These are phyloP conservation scores for Botrytis fabae DNA, from an alignment of 2,329 filamentous ascomycete genomes.

Conservation along the genomic window DNA sequence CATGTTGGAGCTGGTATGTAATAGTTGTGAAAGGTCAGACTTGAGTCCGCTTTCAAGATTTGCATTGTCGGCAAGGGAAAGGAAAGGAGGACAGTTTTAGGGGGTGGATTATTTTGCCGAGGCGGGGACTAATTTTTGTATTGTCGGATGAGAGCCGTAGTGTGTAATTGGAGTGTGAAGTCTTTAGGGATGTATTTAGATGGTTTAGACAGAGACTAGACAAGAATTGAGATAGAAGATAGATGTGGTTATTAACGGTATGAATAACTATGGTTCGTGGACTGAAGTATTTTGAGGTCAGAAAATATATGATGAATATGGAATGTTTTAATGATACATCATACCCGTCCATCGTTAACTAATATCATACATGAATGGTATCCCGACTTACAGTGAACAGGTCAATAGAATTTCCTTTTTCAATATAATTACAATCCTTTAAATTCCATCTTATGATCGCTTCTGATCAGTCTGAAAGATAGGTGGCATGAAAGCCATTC, in stretches of 20 bases:
- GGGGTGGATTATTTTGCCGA: not conserved
- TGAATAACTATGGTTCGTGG: not conserved
- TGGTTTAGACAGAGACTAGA: not conserved
- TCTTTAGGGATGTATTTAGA: not conserved
- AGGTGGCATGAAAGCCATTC: conserved; percentile 43
- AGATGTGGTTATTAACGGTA: not conserved
- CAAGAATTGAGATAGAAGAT: not conserved
- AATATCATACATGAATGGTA: conserved; percentile 10
- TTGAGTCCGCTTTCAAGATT: not conserved
- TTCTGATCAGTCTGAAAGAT: conserved; percentile 37
- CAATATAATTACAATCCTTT: not conserved
- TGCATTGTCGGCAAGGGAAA: not conserved
- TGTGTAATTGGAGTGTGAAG: not conserved
- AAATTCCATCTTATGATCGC: not conserved
- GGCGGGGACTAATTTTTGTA: not conserved
- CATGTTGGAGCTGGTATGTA: conserved; percentile 2
- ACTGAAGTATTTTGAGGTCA: not conserved
- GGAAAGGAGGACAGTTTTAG: not conserved
- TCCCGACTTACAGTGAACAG: not conserved
- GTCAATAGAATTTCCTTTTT: not conserved
- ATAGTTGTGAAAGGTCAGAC: not conserved
- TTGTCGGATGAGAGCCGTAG: not conserved
- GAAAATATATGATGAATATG: not conserved
- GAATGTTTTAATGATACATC: not conserved
- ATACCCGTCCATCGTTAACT: not conserved